These are phyloP conservation scores for Cenchrus fungigraminus DNA, from an alignment of 176 grass and related monocot genomes.

Conservation along the genomic window DNA sequence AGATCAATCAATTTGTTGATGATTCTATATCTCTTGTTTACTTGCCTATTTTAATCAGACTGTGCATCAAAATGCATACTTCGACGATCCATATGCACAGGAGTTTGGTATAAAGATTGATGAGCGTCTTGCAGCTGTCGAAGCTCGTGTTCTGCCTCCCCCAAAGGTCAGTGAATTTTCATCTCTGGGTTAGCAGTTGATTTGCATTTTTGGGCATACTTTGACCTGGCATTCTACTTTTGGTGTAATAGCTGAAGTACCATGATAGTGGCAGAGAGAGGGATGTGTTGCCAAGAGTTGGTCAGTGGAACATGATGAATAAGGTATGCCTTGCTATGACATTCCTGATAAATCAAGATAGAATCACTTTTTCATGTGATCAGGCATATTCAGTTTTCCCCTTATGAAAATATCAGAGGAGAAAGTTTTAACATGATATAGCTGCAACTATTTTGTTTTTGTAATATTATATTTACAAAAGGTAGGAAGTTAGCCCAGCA, in stretches of 20 bases:
- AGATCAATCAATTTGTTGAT: conserved; percentile 6
- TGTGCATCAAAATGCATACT: conserved; percentile 86
- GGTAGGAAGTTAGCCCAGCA: neutral
- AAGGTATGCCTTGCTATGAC: conserved; percentile 59
- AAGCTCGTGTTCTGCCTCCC: conserved; percentile 89
- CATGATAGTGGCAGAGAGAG: conserved; percentile 89
- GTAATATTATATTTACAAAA: neutral
- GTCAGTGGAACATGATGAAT: conserved; percentile 98
- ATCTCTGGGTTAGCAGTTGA: conserved; percentile 12
- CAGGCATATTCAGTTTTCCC: neutral
- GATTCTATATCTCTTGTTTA: neutral
- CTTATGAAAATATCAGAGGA: neutral
- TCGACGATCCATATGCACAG: conserved; percentile 76
- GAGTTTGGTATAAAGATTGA: conserved; percentile 95
- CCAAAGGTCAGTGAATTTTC: conserved; percentile 65
- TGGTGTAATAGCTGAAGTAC: conserved; percentile 77
- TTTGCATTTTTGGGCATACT: conserved; percentile 21
- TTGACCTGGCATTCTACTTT: conserved; percentile 24
- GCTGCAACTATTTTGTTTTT: neutral
- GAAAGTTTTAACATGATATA: conserved; percentile 15
- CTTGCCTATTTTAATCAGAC: conserved; percentile 57
- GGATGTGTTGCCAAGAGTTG: conserved; percentile 90
- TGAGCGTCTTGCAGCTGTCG: conserved; percentile 74
- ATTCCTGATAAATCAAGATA: neutral
- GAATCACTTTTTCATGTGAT: conserved; percentile 10